Percentiles rank a stretch among this genome's conserved stretches.
Evolutionary conservation across 1,284 basidiomycete species (phyloP).

Genomic region (Pholiota adiposa): DNA sequence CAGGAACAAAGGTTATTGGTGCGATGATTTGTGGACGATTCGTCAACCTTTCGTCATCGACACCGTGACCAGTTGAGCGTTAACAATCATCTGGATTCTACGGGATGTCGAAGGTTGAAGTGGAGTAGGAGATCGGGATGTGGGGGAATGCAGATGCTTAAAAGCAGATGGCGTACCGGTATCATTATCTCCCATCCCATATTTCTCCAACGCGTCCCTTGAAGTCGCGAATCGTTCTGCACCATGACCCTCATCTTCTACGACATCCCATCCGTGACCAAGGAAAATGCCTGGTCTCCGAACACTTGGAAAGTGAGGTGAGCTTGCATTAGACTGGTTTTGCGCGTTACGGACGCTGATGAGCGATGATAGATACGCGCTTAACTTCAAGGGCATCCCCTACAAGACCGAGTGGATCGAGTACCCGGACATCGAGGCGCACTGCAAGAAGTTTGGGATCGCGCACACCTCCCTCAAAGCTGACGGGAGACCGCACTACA

Average conservation of each 20-base stretch:
- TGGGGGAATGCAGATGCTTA: background rate
- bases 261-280: conserved; percentile 1
- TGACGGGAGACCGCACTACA: conserved; percentile 38
- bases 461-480: conserved; percentile 30
- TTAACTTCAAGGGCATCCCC: conserved; percentile 46
- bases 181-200: background rate
- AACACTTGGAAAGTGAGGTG: conserved; percentile 8
- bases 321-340: background rate
- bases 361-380: conserved; percentile 18
- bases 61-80: background rate
- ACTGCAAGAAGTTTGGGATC: conserved; percentile 36
- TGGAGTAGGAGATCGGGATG: background rate
- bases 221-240: background rate
- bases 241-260: conserved; percentile 11
- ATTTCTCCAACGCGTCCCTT: background rate
- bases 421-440: conserved; percentile 42
- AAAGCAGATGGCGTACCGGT: background rate
- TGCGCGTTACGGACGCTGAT: background rate
- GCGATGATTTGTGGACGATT: background rate
- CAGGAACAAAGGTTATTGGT: background rate
- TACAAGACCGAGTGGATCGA: conserved; percentile 47
- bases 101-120: background rate
- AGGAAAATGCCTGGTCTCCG: conserved; percentile 1
- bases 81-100: too few relatives aligned
- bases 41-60: background rate